Evolutionary conservation across 2,329 filamentous ascomycete genomes (phyloP), one percentile per base, ranked within the genome.

Genomic region (Colletotrichum agaves): DNA sequence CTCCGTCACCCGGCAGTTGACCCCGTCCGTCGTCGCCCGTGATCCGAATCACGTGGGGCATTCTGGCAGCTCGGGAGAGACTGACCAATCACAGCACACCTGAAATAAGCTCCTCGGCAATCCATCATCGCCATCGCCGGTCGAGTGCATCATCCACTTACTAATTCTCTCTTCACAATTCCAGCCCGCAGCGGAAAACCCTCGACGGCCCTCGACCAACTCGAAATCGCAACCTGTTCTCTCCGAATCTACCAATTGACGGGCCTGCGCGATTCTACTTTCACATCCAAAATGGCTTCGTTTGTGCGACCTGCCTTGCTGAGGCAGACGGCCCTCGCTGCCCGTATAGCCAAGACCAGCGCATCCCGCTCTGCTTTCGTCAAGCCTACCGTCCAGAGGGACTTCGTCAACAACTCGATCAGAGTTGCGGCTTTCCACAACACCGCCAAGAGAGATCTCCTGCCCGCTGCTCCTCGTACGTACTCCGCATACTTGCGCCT

Each of bases 391-490:
- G 43, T 59, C 43, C 61, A 59, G 43, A 58, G 49, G 43, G 58
- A 73, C 70, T 71, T 76, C 65, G 72, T 77, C 63, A 74, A 74
- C 70, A 78, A 80, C 71, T 75, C 78, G 69, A 80, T 82, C 73
- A 85, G 89, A 79, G 85, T 90, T 74, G 91, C 94, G 72, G 90
- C 92, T 74, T 97, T 99, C 87, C 94, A 98, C 82, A 93, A 91
- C 75, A 93, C 93, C 46, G 86, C 89, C 80, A 88, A 88, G 81
- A 88, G 88, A 80, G 85, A 87, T 77, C 91, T 95, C 76, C 87
- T 99, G 65, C 93, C 95, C 68, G 90, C 94, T 63, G 88, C 92
- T 72, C 94, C 94, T 76, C 96, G 94, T 96, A 85, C 82, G 91
- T 87, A 41, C 23, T 11, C 12, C 27, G 17, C 27, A 35, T 37